phyloP scores from a whole-genome alignment of 176 grass and related monocot species.

The Eleusine indica region DNA sequence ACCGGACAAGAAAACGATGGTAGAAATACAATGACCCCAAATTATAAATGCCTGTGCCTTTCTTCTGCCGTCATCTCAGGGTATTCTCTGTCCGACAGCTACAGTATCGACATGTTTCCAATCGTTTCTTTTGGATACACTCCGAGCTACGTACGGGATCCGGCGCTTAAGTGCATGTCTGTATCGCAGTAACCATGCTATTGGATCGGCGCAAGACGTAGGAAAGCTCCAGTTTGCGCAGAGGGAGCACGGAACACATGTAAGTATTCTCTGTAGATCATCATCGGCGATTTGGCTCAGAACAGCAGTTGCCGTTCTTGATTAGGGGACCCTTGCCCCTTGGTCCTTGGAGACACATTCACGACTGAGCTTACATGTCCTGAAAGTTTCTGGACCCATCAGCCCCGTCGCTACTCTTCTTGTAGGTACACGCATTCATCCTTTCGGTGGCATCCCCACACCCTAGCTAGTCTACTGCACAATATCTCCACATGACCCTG shows the following conservation, averaged over 20 bases:
- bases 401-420: not conserved
- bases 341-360: not conserved
- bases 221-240: not conserved
- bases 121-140: not conserved
- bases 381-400: constrained; percentile 29
- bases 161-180: not conserved
- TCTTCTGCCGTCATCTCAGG: not conserved
- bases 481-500: constrained; percentile 31
- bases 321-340: not conserved
- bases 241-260: not conserved
- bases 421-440: constrained; percentile 15
- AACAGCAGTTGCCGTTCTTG: constrained; percentile 7
- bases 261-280: not conserved
- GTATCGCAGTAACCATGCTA: not conserved
- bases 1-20: no score
- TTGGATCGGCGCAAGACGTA: not conserved
- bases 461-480: not conserved
- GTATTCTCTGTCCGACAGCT: not conserved
- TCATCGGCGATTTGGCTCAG: not conserved
- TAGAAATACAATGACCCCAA: not conserved
- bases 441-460: not conserved
- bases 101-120: not conserved
- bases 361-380: constrained; percentile 3
- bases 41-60: not conserved
- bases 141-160: not conserved